These are phyloP conservation scores for Epichloe glyceriae DNA, from an alignment of 2,329 filamentous ascomycete species.

Conservation along the genomic window DNA sequence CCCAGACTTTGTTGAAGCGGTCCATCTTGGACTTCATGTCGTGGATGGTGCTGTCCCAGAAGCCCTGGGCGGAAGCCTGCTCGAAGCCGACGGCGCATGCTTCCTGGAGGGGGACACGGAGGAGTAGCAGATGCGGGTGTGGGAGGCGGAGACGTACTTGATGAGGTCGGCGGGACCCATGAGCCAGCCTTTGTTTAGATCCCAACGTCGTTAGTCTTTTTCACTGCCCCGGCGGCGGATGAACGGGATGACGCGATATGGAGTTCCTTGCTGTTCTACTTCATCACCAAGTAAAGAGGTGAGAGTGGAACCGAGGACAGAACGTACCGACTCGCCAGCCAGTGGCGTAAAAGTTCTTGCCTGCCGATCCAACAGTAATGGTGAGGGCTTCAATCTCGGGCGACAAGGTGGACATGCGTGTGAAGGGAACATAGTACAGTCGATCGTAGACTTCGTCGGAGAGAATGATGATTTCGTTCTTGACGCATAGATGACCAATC, in stretches of 20 bases:
- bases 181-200: slow-evolving; percentile 51
- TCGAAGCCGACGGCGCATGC: slow-evolving; percentile 91
- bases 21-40: slow-evolving; percentile 89
- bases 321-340: slow-evolving; percentile 71
- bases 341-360: slow-evolving; percentile 97
- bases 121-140: slow-evolving; percentile 93
- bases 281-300: neutral
- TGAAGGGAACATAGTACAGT: slow-evolving; percentile 91
- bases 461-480: slow-evolving; percentile 87
- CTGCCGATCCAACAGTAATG: slow-evolving; percentile 85
- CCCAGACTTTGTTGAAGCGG: slow-evolving; percentile 71
- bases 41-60: slow-evolving; percentile 71
- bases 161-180: slow-evolving; percentile 83
- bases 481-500: slow-evolving; percentile 80
- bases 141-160: slow-evolving; percentile 81
- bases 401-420: slow-evolving; percentile 77
- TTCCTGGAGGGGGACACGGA: slow-evolving; percentile 86
- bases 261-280: too few relatives aligned
- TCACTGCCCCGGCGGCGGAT: neutral
- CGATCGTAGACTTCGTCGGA: slow-evolving; percentile 91
- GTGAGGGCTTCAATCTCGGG: slow-evolving; percentile 82
- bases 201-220: neutral
- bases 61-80: slow-evolving; percentile 68
- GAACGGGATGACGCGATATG: neutral
- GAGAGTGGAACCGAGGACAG: neutral